Evolutionary conservation across 768 basidiomycete genomes (phyloP), one percentile per base, ranked within the genome.

Genomic region (Epithele typhae): DNA sequence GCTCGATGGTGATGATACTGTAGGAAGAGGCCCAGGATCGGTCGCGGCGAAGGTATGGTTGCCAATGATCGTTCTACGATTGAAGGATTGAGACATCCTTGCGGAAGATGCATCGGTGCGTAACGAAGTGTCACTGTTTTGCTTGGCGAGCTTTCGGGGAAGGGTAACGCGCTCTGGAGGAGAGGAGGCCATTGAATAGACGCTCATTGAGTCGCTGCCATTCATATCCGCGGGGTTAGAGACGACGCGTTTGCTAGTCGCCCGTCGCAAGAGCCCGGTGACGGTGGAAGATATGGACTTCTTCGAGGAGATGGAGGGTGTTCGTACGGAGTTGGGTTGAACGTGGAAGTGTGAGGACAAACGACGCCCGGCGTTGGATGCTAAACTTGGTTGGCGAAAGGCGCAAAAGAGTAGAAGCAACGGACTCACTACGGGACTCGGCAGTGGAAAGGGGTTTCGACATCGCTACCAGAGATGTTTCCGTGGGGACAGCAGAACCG

Each of bases 401-500:
- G 21, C 7, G 9, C 27, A 1, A 37, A 2, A 33, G 14, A 24
- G 36, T 10, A 25, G 22, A 42, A 36, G 34, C 12, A 25, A 12
- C 9, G 10, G 15, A 45, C 54, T 46, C 38, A 58, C 57, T 56
- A 46, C 55, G 40, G 51, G 45, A 32, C 22, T 53, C 55, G 37
- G 46, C 46, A 35, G 43, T 22, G 24, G 43, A 45, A 19, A 40
- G 15, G 38, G 43, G 45, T 44, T 40, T 44, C 18, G 71, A 62
- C 52, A 77, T 70, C 33, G 83, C 82, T 36, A 87, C 79, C 35
- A 87, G 61, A 19, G 87, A 70, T 9, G 59, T 63, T 62, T 90
- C 87, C 32, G 74, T 70, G 5, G 87, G 85, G 18, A 86, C 71
- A 8, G 68, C 59, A 21, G 77, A 68, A 41, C 71, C 74, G 50